These are phyloP conservation scores for Apiospora hydei DNA, from an alignment of 2,329 filamentous ascomycete species.

Conservation along the genomic window DNA sequence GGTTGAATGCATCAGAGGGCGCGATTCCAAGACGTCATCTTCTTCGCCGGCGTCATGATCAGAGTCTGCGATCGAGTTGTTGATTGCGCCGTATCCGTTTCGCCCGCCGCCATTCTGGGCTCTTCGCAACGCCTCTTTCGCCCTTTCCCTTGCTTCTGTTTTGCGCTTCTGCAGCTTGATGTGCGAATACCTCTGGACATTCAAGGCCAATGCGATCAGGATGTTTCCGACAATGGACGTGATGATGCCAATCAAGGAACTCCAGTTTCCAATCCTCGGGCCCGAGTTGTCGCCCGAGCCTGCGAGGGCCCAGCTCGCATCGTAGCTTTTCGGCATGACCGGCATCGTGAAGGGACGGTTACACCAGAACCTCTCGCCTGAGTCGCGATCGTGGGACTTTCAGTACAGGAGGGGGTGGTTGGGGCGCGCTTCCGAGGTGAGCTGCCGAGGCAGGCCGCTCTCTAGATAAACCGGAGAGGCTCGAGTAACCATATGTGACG, in stretches of 20 bases:
- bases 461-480: slow-evolving; percentile 9
- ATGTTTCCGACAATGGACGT: slow-evolving; percentile 93
- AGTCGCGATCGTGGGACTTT: background rate
- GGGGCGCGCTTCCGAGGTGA: background rate
- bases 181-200: slow-evolving; percentile 96
- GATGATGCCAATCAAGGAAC: slow-evolving; percentile 91
- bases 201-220: slow-evolving; percentile 92
- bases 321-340: slow-evolving; percentile 30
- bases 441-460: slow-evolving; percentile 11
- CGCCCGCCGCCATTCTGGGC: slow-evolving; percentile 42
- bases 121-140: slow-evolving; percentile 61
- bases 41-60: slow-evolving; percentile 41
- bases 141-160: slow-evolving; percentile 62
- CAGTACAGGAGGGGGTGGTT: background rate
- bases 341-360: slow-evolving; percentile 16
- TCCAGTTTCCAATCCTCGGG: slow-evolving; percentile 74
- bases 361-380: background rate
- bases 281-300: slow-evolving; percentile 43
- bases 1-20: slow-evolving; percentile 60
- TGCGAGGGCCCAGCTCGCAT: slow-evolving; percentile 30
- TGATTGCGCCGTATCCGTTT: slow-evolving; percentile 40
- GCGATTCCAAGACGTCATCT: slow-evolving; percentile 50
- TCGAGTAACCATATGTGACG: slow-evolving; percentile 15
- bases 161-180: slow-evolving; percentile 80
- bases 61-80: slow-evolving; percentile 36